Evolutionary conservation across 2,329 filamentous ascomycete species (phyloP), one percentile per base, ranked within the genome.

Genomic region (Lachnellula arida): DNA sequence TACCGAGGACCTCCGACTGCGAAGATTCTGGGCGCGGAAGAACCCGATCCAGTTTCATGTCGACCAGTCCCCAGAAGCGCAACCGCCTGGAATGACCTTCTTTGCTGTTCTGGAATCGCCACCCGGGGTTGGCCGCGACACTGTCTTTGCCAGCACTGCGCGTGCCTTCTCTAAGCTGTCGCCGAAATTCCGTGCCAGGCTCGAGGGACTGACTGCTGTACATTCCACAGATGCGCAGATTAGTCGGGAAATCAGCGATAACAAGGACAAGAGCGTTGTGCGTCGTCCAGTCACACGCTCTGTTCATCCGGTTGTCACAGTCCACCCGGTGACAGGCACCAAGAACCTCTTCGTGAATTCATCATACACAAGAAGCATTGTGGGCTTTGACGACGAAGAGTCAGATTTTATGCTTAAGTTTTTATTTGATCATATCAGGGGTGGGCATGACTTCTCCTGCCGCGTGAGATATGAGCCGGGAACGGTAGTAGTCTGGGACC

Each of bases 51-150:
- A 88, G 11, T 95, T 89, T 89, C 91, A 95, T 74, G 88, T 86
- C 0, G 91, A 96, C 63, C 86, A 95, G 2, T 89, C 87, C 1
- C 95, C 93, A 68, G 91, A 95, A 74, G 76, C 82, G 64, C 90
- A 96, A 73, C 90, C 91, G 1, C 90, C 91, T 0, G 89, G 90
- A 11, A 94, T 89, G 0, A 95, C 91, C 0, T 93, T 96, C 73
- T 73, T 96, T 42, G 95, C 94, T 68, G 77, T 91, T 47, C 79
- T 96, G 12, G 90, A 96, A 68, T 85, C 82, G 52, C 90, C 91
- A 0, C 76, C 80, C 5, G 47, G 55, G 23, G 85, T 84, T 0
- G 91, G 91, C 28, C 91, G 91, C 46, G 90, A 95, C 68, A 95
- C 91, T 0, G 74, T 94, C 4, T 95, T 95, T 66, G 82, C 79